phyloP scores from a whole-genome alignment of 371 early-diverging fungal species.

The Massospora cicadina region DNA sequence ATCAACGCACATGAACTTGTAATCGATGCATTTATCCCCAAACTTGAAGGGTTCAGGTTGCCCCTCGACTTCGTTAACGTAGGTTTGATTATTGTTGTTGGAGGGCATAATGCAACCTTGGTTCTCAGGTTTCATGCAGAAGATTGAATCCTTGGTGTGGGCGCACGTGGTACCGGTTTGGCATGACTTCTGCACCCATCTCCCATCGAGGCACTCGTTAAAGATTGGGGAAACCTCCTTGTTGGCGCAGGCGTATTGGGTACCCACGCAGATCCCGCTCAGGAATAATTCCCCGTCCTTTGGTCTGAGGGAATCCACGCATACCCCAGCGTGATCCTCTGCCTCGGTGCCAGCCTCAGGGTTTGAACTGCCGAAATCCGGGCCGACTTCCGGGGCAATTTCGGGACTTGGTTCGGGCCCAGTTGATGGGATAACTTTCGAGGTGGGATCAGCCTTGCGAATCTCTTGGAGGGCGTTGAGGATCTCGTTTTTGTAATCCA shows the following conservation, averaged over 20 bases:
- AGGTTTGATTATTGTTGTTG: neutral
- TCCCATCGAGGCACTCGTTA: neutral
- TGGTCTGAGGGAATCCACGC: too few relatives aligned
- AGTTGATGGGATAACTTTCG: neutral
- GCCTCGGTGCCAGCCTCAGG: too few relatives aligned
- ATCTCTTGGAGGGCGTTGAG: constrained; percentile 18
- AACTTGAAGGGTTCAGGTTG: too few relatives aligned
- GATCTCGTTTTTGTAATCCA: constrained; percentile 31
- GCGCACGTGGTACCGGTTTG: neutral
- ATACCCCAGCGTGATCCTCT: too few relatives aligned
- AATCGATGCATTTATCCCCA: neutral
- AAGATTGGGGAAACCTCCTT: neutral
- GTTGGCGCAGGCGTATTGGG: neutral
- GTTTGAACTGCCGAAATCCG: too few relatives aligned
- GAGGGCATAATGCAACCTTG: neutral
- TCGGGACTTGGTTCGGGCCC: neutral
- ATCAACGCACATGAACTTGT: neutral
- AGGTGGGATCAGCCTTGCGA: neutral
- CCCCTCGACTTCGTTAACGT: neutral
- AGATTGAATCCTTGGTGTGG: neutral
- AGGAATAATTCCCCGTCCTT: neutral
- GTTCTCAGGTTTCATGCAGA: neutral
- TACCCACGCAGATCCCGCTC: neutral
- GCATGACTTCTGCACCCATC: neutral
- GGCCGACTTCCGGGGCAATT: too few relatives aligned